These are phyloP conservation scores for Monosporascus sp. DNA, from an alignment of 2,329 filamentous ascomycete genomes.

Conservation along the genomic window DNA sequence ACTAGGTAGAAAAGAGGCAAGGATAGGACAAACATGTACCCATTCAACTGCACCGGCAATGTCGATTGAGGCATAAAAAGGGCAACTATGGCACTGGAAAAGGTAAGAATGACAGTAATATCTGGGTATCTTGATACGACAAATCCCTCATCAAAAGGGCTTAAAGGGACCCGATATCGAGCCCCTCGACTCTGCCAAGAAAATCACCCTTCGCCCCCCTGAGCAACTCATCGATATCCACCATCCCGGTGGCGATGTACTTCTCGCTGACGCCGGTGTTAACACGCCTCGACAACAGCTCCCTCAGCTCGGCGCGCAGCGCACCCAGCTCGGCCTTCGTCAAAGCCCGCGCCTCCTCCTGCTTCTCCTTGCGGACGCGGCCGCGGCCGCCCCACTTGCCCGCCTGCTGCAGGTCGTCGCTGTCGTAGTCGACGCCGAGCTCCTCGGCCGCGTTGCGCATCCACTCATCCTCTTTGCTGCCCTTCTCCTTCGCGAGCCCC, in stretches of 20 bases:
- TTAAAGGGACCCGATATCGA: conserved; percentile 32
- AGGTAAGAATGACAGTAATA: no score
- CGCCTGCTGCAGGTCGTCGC: conserved; percentile 69
- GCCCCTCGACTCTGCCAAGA: conserved; percentile 45
- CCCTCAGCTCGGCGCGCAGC: conserved; percentile 66
- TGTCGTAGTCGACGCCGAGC: conserved; percentile 88
- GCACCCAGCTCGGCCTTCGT: conserved; percentile 69
- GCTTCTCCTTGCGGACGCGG: conserved; percentile 66
- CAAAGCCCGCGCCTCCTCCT: conserved; percentile 61
- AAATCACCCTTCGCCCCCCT: conserved; percentile 62
- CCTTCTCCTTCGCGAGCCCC: conserved; percentile 79
- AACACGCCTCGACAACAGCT: conserved; percentile 64
- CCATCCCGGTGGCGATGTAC: conserved; percentile 76
- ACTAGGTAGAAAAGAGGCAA: no score
- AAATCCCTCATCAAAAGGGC: background rate
- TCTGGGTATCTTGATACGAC: no score
- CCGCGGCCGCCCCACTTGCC: conserved; percentile 63
- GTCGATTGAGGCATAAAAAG: no score
- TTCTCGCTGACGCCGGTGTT: conserved; percentile 84
- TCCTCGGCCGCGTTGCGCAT: conserved; percentile 81
- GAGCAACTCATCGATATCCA: conserved; percentile 73
- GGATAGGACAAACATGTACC: no score
- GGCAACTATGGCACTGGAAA: no score
- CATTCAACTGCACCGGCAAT: no score
- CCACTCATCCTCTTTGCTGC: conserved; percentile 77